phyloP scores from a whole-genome alignment of 106 monocot species.

The Agapanthus africanus region DNA sequence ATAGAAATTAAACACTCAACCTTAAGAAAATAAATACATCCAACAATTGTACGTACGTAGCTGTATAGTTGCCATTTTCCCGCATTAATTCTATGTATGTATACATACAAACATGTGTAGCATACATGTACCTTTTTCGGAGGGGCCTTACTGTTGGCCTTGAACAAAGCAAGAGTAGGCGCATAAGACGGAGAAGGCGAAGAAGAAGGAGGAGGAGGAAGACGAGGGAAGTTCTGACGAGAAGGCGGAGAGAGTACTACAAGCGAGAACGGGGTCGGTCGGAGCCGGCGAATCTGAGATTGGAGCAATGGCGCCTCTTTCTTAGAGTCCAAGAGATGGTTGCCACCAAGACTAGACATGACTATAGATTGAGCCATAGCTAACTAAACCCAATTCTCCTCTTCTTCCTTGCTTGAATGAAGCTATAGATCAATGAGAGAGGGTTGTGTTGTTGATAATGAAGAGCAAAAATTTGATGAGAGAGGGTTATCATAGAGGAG shows the following conservation, averaged over 20 bases:
- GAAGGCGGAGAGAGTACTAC: conserved; percentile 17
- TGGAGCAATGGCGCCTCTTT: conserved; percentile 36
- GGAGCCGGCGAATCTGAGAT: conserved; percentile 21
- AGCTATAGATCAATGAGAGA: background rate
- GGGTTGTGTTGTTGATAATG: background rate
- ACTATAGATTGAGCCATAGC: conserved; percentile 81
- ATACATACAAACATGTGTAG: too few relatives aligned
- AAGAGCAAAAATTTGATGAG: too few relatives aligned
- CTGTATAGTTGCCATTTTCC: background rate
- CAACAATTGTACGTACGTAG: background rate
- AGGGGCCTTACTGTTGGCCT: conserved; percentile 55
- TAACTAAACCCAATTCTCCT: background rate
- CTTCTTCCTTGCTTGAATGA: background rate
- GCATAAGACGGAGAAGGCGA: conserved; percentile 6
- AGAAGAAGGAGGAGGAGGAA: conserved; percentile 13
- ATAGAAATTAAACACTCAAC: background rate
- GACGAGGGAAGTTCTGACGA: too few relatives aligned
- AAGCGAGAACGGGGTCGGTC: conserved; percentile 32
- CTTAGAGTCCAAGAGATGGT: conserved; percentile 17
- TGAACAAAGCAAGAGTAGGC: conserved; percentile 50
- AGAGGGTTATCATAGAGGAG: too few relatives aligned
- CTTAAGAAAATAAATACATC: too few relatives aligned
- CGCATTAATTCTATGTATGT: background rate
- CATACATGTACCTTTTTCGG: conserved; percentile 31
- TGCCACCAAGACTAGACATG: conserved; percentile 44